Conservation (phyloP, 2,329 filamentous ascomycete genomes). For the Metarhizium humberi region DNA sequence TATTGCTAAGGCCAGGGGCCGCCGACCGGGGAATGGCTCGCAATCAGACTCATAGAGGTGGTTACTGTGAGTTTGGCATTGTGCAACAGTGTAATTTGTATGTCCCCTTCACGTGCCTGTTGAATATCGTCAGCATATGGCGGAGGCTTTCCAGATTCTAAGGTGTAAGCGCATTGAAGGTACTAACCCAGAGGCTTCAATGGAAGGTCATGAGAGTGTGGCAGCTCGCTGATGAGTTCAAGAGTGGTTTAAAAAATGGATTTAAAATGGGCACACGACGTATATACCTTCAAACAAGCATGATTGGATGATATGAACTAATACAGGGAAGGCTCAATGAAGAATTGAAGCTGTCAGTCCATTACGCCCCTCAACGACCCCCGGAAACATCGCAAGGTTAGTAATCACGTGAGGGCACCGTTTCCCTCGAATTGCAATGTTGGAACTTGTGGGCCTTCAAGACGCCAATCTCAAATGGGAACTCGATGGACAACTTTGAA, state of each 20-base stretch:
- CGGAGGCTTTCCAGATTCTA: slow-evolving; percentile 1
- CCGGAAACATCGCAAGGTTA: slow-evolving; percentile 10
- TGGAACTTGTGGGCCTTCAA: slow-evolving; percentile 10
- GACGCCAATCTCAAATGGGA: slow-evolving; percentile 5
- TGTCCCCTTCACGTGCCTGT: slow-evolving; percentile 1
- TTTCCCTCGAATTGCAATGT: slow-evolving; percentile 4
- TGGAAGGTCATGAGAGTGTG: background rate
- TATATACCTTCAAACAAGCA: slow-evolving; percentile 2
- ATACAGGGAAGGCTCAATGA: slow-evolving; percentile 13
- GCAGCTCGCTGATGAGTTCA: background rate
- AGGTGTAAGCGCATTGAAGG: slow-evolving; percentile 9
- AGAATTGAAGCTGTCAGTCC: slow-evolving; percentile 14
- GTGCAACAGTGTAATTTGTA: background rate
- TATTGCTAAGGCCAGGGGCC: slow-evolving; percentile 1
- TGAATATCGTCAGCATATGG: slow-evolving; percentile 6
- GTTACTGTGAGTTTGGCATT: slow-evolving; percentile 1
- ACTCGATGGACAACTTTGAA: background rate
- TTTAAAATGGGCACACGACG: background rate
- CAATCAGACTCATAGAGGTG: slow-evolving; percentile 1
- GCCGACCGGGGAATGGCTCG: slow-evolving; percentile 5
- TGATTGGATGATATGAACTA: slow-evolving; percentile 10
- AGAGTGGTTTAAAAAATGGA: background rate
- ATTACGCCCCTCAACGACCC: slow-evolving; percentile 14
- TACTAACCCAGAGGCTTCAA: slow-evolving; percentile 8
- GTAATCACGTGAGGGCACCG: slow-evolving; percentile 12